A percentile compares a stretch with the other conserved stretches of the same genome.
Evolutionary conservation across 768 basidiomycete species (phyloP).

Genomic region (Leccinum fibrillosum): DNA sequence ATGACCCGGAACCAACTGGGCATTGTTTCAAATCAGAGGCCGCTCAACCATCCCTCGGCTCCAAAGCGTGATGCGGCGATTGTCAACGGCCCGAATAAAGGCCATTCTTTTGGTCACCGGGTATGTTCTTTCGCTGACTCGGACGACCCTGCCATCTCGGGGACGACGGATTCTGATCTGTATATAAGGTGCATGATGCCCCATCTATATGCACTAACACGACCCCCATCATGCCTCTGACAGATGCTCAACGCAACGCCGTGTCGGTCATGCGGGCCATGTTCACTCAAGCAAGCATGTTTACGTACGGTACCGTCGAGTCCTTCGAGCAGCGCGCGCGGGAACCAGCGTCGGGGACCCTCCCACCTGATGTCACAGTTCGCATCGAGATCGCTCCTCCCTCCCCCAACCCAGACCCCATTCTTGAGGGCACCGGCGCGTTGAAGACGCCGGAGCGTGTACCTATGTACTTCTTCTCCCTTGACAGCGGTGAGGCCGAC

Average conservation of each 20-base stretch:
- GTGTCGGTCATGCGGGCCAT: background rate
- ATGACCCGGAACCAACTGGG: background rate
- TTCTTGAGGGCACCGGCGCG: background rate
- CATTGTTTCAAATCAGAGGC: background rate
- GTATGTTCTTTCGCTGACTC: background rate
- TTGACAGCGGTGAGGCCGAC: background rate
- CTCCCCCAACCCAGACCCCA: background rate
- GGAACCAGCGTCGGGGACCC: background rate
- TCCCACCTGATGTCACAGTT: conserved; percentile 13
- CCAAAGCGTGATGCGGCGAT: background rate
- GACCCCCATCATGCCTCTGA: conserved; percentile 10
- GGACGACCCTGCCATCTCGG: background rate
- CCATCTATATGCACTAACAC: background rate
- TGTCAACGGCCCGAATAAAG: background rate
- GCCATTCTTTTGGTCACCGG: background rate
- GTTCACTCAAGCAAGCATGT: accelerated
- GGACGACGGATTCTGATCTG: background rate
- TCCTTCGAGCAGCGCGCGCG: conserved; percentile 16
- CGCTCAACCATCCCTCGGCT: background rate
- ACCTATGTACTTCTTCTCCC: conserved; percentile 21
- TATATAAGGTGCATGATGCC: background rate
- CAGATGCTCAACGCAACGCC: conserved; percentile 13
- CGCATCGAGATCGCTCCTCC: conserved; percentile 19
- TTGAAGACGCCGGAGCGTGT: conserved; percentile 17
- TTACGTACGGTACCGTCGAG: background rate